Base-by-base conservation (phyloP, 306 rosid genomes). In the Pueraria montana region DNA sequence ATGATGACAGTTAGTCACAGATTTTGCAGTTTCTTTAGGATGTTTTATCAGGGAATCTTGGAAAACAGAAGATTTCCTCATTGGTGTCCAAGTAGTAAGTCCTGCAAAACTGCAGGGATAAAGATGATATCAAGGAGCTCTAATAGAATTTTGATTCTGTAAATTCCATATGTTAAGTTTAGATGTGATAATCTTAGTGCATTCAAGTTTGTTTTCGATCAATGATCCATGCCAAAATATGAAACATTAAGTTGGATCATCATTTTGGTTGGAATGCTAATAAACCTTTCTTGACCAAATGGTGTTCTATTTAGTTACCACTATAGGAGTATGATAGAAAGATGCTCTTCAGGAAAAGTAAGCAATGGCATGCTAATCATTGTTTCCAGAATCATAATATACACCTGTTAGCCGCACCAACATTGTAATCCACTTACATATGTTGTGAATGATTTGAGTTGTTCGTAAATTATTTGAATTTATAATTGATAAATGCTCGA, bases 231-330 rank as follows among this genome's bases (percentile, higher is more conserved):
- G 18, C 24, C 56, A 24, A 67, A 50, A 1, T 77, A 18, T 43
- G 72, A 63, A 58, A 78, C 18, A 36, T 34, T 26, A 17, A 26
- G 55, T 53, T 67, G 55, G 76, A 68, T 21, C 53, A 77, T 79
- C 30, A 79, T 66, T 52, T 64, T 52, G 17, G 27, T 18, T 42
- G 20, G 30, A 36, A 76, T 34, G 69, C 30, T 27, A 20, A 48
- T 5, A 34, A 34, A 32, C 34, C 12, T 63, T 36, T 43, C n/a
- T 24, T 24, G 14, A 14, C 23, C 56, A 45, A 70, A 70, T 42
- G 10, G 10, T 70, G 6, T 23, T 3, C 75, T 46, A 14, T 12
- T 46, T 71, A 16, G 5, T 34, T 34, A 5, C 40, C 40, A 34
- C 40, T 5, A 6, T 34, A 34, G 40, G 40, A 34, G 40, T 34